phyloP scores from a whole-genome alignment of 805 yeast genomes.

The Saccharomycopsis selenospora region DNA sequence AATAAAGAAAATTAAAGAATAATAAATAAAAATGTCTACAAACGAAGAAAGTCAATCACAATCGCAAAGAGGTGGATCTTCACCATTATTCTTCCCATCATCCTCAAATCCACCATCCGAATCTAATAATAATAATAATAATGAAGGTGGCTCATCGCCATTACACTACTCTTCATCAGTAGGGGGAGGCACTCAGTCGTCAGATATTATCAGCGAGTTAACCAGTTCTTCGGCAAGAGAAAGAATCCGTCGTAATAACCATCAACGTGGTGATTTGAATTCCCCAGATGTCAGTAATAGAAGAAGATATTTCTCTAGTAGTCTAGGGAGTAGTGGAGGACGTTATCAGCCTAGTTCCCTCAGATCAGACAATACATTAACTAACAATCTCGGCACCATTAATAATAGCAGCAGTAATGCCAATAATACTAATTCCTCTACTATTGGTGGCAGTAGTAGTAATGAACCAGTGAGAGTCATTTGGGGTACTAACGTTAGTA shows the following conservation, averaged over 20 bases:
- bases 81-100: conserved; percentile 31
- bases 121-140: conserved; percentile 17
- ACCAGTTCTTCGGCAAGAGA: conserved; percentile 26
- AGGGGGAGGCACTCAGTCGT: conserved; percentile 26
- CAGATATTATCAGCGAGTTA: conserved; percentile 41
- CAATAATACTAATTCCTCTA: conserved; percentile 22
- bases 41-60: conserved; percentile 10
- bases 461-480: conserved; percentile 83
- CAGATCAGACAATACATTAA: conserved; percentile 5
- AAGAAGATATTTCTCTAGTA: conserved; percentile 45
- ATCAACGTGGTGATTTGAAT: conserved; percentile 72
- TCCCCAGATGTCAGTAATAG: conserved; percentile 53
- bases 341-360: background rate
- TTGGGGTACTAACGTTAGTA: conserved; percentile 97
- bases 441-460: conserved; percentile 30
- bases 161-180: conserved; percentile 36
- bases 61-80: conserved; percentile 22
- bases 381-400: too few species aligned
- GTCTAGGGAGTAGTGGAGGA: conserved; percentile 8
- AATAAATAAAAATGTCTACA: conserved; percentile 3
- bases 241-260: conserved; percentile 39
- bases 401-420: too few species aligned
- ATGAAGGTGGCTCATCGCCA: conserved; percentile 37
- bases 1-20: too few species aligned
- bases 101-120: conserved; percentile 23